Evolutionary conservation across 2,329 filamentous ascomycete genomes (phyloP), one percentile per base, ranked within the genome.

Genomic region (Colletotrichum gloeosporioides): DNA sequence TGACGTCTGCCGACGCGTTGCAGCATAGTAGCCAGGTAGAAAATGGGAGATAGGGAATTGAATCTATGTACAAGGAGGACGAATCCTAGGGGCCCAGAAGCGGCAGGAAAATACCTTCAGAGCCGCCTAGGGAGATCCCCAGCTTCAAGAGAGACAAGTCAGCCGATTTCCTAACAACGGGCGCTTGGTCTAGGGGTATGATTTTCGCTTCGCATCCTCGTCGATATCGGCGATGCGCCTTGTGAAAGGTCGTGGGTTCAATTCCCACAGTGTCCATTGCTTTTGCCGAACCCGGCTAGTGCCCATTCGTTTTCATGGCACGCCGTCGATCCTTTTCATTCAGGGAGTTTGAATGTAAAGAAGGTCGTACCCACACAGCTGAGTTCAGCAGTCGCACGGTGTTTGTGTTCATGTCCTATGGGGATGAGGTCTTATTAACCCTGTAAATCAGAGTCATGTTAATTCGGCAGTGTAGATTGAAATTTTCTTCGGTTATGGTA

Each of bases 101-200:
- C 0, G 18, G 6, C 18, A 7, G 39, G 3, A 1, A 44, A 6
- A n/a, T n/a, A 3, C 3, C 4, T 44, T 18, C 39, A 44, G 1
- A 10, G 39, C 39, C 3, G n/a, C 18, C 39, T 10, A 8, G 18
- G 2, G 16, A 6, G 18, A 12, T 4, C 3, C 0, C 5, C 8
- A 44, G 18, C 1, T 6, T 44, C 5, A 44, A 44, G 39, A 4
- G 2, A 4, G 4, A n/a, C 39, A 18, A 10, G 10, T 18, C 4
- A 1, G 8, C 0, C 0, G 0, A 1, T 3, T 1, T 9, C 1
- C 0, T 6, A 44, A 29, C 34, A 25, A 8, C 13, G 62, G 62
- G 62, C 62, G 62, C 62, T 65, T 65, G 62, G 62, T 65, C 62
- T 65, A 65, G 62, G 62, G 62, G 62, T 65, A 65, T 65, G 62